Base-by-base conservation (phyloP, 2,329 filamentous ascomycete species). In the Chaetomium olivaceum region DNA sequence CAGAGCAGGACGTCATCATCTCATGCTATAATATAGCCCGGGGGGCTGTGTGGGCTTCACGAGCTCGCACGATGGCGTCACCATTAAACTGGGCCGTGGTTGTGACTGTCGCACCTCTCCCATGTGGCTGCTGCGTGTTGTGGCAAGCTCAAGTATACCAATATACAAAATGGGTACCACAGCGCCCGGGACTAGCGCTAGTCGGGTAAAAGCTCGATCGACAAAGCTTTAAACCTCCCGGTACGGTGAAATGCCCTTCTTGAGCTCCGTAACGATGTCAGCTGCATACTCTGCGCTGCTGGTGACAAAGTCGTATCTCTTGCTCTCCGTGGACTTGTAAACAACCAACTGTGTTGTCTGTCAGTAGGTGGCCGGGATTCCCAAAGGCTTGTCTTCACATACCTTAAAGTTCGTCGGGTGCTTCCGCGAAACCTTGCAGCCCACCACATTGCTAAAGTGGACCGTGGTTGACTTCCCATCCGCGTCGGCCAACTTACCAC, bases 251-350 rank as follows among this genome's bases (percentile, higher is more conserved):
- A 92, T 88, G 33, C 90, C 90, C 77, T 87, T 91, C 78, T 91
- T 91, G 67, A 95, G 86, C 79, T 93, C 91, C 64, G 80, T 83
- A 31, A 94, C 91, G 74, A 95, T 92, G 74, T 92, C 90, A n/a
- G 85, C 81, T 52, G 91, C 91, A 77, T 93, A 91, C 33, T 88
- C 86, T 12, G 84, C 81, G 69, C 82, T 89, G 70, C 85, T 86
- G n/a, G 91, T 88, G 77, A 94, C 91, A 75, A 95, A 95, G 70
- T 95, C 91, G 77, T 95, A 95, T 67, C 91, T 80, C 79, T 94
- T 94, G 67, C 85, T 89, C 78, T 93, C 91, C 1, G 87, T 86
- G 58, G 89, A 87, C 75, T 88, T 89, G 76, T 90, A 93, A 25
- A 94, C 89, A 61, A 92, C 81, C 27, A 89, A 79, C 86, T 89